Evolutionary conservation across 257 asterid genomes (phyloP).

Genomic region (Solanum habrochaites): DNA sequence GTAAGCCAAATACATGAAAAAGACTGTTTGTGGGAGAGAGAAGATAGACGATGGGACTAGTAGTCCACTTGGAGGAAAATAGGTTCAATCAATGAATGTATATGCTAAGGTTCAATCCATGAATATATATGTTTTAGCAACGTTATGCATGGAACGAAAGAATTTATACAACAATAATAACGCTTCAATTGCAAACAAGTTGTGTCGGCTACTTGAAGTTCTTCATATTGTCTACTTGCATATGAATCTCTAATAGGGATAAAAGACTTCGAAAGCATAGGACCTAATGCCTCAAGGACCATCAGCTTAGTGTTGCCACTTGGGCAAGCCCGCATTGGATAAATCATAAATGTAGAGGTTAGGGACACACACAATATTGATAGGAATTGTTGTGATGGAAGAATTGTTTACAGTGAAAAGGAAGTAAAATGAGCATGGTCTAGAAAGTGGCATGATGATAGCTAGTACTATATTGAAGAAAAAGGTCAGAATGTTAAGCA

Average conservation of each 20-base stretch:
- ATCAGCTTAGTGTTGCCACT: not conserved
- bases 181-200: not conserved
- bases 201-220: not conserved
- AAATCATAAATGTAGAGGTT: not conserved
- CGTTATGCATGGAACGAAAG: not conserved
- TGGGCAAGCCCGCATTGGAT: not conserved
- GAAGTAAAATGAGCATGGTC: not conserved
- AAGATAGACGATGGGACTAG: not conserved
- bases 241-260: not conserved
- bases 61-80: not conserved
- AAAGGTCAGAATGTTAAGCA: not conserved
- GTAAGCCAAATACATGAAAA: not conserved
- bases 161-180: not conserved
- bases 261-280: not conserved
- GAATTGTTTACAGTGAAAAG: not conserved
- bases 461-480: not conserved
- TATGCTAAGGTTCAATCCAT: not conserved
- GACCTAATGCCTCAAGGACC: not conserved
- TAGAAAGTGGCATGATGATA: not conserved
- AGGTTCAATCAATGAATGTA: not conserved
- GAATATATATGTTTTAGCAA: not conserved
- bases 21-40: not conserved
- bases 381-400: not conserved
- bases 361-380: not conserved
- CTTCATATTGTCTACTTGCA: not conserved